A percentile compares a stretch with the other conserved stretches of the same genome.
Evolutionary conservation across 1,139 yeast species (phyloP).

Genomic region (Lodderomyces elongisporus): DNA sequence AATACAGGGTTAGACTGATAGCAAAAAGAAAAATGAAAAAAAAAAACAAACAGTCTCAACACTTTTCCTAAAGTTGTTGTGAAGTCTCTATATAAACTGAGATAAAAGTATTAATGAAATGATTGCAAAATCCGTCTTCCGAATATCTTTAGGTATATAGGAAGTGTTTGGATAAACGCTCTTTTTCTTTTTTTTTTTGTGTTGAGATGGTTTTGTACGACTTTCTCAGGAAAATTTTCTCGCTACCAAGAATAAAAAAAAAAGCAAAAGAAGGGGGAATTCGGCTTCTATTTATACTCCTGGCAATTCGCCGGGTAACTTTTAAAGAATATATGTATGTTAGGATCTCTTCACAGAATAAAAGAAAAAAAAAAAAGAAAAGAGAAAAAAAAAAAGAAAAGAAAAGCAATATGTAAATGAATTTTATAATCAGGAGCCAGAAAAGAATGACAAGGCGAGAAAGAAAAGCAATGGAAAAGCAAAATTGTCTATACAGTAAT

Average conservation of each 20-base stretch:
- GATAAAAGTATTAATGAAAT: too few relatives aligned
- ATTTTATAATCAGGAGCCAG: too few relatives aligned
- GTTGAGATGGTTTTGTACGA: too few relatives aligned
- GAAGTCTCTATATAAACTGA: too few relatives aligned
- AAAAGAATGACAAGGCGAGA: neutral
- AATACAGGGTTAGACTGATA: neutral
- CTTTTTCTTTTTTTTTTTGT: too few relatives aligned
- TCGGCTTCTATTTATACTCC: slow-evolving; percentile 23
- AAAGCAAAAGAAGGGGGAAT: slow-evolving; percentile 10
- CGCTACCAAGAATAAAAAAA: slow-evolving; percentile 2
- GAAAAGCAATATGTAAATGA: neutral
- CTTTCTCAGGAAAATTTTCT: too few relatives aligned
- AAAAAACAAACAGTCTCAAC: neutral
- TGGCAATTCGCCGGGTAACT: slow-evolving; percentile 25
- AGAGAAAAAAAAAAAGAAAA: slow-evolving; percentile 1
- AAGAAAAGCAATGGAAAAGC: neutral
- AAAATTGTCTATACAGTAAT: too few relatives aligned
- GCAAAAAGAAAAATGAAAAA: neutral
- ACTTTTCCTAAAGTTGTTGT: neutral
- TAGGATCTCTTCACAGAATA: slow-evolving; percentile 2
- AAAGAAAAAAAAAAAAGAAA: slow-evolving; percentile 3
- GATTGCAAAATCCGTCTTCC: too few relatives aligned
- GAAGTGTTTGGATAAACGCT: too few relatives aligned
- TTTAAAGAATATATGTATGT: slow-evolving; percentile 3
- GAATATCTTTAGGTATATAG: too few relatives aligned